Evolutionary conservation across 257 asterid genomes (phyloP).

Genomic region (Fraxinus cuspidata): DNA sequence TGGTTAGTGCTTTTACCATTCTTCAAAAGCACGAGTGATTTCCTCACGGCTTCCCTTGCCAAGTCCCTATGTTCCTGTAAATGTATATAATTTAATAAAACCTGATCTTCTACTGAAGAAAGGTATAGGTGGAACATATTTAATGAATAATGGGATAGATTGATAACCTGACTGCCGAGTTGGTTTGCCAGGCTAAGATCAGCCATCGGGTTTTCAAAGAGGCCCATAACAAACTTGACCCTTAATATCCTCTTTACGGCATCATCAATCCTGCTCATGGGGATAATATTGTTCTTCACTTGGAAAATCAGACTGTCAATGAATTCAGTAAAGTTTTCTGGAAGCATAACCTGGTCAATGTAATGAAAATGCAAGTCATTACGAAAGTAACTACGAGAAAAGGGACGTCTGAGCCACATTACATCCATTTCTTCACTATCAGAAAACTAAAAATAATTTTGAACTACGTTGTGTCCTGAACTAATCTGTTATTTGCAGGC

Average conservation of each 20-base stretch:
- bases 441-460: neutral
- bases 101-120: neutral
- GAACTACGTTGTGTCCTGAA: neutral
- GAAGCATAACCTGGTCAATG: constrained; percentile 40
- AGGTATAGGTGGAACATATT: neutral
- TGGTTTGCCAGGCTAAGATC: constrained; percentile 39
- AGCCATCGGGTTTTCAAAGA: constrained; percentile 43
- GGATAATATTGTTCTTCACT: constrained; percentile 38
- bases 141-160: neutral
- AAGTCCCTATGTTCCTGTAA: constrained; percentile 65
- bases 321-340: constrained; percentile 36
- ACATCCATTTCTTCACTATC: neutral
- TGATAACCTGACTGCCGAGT: constrained; percentile 41
- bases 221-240: constrained; percentile 49
- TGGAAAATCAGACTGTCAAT: constrained; percentile 36
- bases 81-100: neutral
- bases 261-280: constrained; percentile 43
- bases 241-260: constrained; percentile 38
- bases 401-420: neutral
- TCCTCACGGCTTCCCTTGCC: constrained; percentile 83
- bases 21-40: constrained; percentile 70
- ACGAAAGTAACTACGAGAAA: neutral
- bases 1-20: constrained; percentile 45
- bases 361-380: constrained; percentile 5
- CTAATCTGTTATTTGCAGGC: neutral